A percentile compares a stretch with the other conserved stretches of the same genome.
These are phyloP conservation scores for Trichosanthes cucumerina DNA, from an alignment of 306 rosid genomes.

Conservation along the genomic window DNA sequence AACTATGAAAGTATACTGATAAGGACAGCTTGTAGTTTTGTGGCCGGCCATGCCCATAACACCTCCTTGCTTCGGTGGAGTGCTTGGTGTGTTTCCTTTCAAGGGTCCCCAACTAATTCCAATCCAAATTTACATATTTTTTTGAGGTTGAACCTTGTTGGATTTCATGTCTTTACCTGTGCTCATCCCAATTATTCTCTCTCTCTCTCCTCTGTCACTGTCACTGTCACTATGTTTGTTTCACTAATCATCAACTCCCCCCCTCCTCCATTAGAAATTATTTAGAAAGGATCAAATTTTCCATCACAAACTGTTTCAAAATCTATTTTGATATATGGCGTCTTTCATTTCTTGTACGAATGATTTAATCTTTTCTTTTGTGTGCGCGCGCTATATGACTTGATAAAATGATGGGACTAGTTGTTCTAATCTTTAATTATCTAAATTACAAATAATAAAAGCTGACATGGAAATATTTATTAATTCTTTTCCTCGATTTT, in stretches of 20 bases:
- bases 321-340: neutral
- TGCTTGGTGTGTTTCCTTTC: constrained; percentile 11
- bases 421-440: neutral
- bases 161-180: constrained; percentile 1
- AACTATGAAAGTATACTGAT: constrained; percentile 1
- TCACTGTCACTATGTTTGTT: neutral
- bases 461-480: neutral
- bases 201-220: neutral
- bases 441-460: neutral
- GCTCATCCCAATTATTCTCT: neutral
- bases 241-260: neutral
- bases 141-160: neutral
- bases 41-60: constrained; percentile 13
- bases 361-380: neutral
- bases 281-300: neutral
- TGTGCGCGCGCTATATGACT: neutral
- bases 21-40: neutral
- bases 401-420: neutral
- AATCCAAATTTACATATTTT: neutral
- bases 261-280: neutral
- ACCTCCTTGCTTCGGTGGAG: constrained; percentile 2
- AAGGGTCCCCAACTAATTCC: constrained; percentile 2
- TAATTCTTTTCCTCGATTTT: neutral
- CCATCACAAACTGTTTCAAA: neutral
- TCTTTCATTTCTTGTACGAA: neutral